A percentile compares a stretch with the other conserved stretches of the same genome.
Evolutionary conservation across 2,329 filamentous ascomycete genomes (phyloP).

Genomic region (Massarina eburnea): DNA sequence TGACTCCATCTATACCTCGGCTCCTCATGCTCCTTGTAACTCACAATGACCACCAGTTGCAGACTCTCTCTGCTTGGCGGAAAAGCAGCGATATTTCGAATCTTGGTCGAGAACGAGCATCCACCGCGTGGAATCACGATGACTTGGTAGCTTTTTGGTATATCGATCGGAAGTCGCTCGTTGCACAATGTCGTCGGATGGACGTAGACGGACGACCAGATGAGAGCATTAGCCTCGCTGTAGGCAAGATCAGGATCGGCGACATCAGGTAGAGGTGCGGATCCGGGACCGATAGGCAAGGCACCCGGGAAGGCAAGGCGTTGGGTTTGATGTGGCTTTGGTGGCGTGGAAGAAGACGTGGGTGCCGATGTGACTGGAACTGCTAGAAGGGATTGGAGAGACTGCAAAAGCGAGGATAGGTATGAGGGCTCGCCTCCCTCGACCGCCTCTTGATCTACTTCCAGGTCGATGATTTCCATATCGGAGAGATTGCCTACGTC

Average conservation of each 20-base stretch:
- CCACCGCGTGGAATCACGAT: slow-evolving; percentile 80
- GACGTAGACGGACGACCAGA: slow-evolving; percentile 72
- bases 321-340: slow-evolving; percentile 12
- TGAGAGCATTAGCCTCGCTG: slow-evolving; percentile 50
- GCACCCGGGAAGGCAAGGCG: slow-evolving; percentile 49
- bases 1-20: slow-evolving; percentile 22
- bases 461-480: slow-evolving; percentile 26
- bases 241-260: slow-evolving; percentile 38
- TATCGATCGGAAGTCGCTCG: slow-evolving; percentile 53
- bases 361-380: slow-evolving; percentile 15
- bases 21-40: slow-evolving; percentile 55
- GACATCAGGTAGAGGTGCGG: slow-evolving; percentile 70
- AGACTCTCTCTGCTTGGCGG: slow-evolving; percentile 62
- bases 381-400: slow-evolving; percentile 39
- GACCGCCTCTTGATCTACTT: slow-evolving; percentile 26
- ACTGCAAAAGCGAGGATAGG: slow-evolving; percentile 38
- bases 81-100: slow-evolving; percentile 81
- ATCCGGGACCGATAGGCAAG: slow-evolving; percentile 62
- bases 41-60: slow-evolving; percentile 80
- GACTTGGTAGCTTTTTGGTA: slow-evolving; percentile 66
- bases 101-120: slow-evolving; percentile 82
- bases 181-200: slow-evolving; percentile 67
- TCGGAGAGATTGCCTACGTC: slow-evolving; percentile 26
- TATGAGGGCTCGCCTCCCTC: slow-evolving; percentile 30
- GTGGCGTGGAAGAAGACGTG: slow-evolving; percentile 8